A percentile compares a stretch with the other conserved stretches of the same genome.
phyloP scores from a whole-genome alignment of 805 yeast genomes.

The Wickerhamomyces sydowiorum region DNA sequence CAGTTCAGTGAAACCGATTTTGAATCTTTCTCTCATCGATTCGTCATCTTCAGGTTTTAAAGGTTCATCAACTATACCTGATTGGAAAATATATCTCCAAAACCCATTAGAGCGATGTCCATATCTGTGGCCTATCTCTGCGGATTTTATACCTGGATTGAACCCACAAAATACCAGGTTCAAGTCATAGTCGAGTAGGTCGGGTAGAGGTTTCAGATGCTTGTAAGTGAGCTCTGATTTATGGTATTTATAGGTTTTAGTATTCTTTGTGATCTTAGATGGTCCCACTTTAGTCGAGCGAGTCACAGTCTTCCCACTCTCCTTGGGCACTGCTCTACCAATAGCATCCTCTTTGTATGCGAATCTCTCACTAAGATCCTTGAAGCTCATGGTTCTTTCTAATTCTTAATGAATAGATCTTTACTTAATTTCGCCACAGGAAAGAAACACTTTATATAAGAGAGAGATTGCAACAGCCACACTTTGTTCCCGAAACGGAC shows the following conservation, averaged over 20 bases:
- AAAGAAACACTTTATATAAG: too few relatives aligned
- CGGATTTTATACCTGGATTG: slow-evolving; percentile 66
- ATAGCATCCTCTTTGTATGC: neutral
- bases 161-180: slow-evolving; percentile 58
- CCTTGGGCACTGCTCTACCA: neutral
- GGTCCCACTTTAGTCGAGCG: neutral
- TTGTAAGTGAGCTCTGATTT: slow-evolving; percentile 4
- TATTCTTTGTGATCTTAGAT: neutral
- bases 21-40: slow-evolving; percentile 28
- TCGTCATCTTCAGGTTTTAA: slow-evolving; percentile 35
- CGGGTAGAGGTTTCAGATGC: slow-evolving; percentile 20
- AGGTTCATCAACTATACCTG: slow-evolving; percentile 34
- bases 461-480: neutral
- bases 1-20: slow-evolving; percentile 68
- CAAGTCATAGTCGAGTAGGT: slow-evolving; percentile 18
- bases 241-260: slow-evolving; percentile 7
- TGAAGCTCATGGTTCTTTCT: neutral
- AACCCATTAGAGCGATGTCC: slow-evolving; percentile 67
- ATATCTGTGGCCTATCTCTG: slow-evolving; percentile 58
- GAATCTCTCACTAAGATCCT: neutral
- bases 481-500: neutral
- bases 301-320: neutral
- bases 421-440: too few relatives aligned
- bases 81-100: slow-evolving; percentile 57
- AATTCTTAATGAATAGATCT: too few relatives aligned